These are phyloP conservation scores for Phycomyces blakesleeanus DNA, from an alignment of 192 early-diverging fungal genomes.

Conservation along the genomic window DNA sequence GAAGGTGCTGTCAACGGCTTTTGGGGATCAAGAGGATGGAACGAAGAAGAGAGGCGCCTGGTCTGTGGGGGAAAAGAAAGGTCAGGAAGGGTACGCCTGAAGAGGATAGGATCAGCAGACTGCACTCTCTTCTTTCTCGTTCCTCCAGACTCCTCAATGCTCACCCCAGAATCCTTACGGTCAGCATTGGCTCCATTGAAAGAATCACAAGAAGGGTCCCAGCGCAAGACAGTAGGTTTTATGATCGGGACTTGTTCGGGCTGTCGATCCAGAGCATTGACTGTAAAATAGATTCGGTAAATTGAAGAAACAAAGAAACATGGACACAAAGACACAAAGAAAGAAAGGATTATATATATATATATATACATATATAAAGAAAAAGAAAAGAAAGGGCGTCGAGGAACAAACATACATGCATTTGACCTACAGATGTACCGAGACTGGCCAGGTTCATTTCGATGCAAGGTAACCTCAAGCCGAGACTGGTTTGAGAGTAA, in stretches of 20 bases:
- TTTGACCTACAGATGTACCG: no score
- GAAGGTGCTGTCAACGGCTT: slow-evolving; percentile 11
- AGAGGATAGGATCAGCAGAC: slow-evolving; percentile 8
- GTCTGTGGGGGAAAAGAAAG: background rate
- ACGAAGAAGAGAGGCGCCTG: background rate
- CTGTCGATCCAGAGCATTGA: no score
- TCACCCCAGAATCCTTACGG: slow-evolving; percentile 23
- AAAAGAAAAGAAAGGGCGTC: no score
- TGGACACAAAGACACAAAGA: no score
- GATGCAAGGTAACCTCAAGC: no score
- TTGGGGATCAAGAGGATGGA: slow-evolving; percentile 6
- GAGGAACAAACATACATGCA: no score
- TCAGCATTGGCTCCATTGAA: background rate
- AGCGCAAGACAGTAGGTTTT: slow-evolving; percentile 32
- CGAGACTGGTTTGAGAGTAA: no score
- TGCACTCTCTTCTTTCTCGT: slow-evolving; percentile 12
- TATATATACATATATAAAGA: no score
- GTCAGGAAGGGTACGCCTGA: background rate
- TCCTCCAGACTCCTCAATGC: slow-evolving; percentile 2
- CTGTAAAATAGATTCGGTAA: no score
- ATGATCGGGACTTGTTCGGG: slow-evolving; percentile 21
- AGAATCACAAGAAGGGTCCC: slow-evolving; percentile 12
- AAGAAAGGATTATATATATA: no score
- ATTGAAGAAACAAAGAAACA: no score
- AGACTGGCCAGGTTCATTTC: no score